phyloP scores from a whole-genome alignment of 805 yeast genomes.

The Candida silvicultrix region DNA sequence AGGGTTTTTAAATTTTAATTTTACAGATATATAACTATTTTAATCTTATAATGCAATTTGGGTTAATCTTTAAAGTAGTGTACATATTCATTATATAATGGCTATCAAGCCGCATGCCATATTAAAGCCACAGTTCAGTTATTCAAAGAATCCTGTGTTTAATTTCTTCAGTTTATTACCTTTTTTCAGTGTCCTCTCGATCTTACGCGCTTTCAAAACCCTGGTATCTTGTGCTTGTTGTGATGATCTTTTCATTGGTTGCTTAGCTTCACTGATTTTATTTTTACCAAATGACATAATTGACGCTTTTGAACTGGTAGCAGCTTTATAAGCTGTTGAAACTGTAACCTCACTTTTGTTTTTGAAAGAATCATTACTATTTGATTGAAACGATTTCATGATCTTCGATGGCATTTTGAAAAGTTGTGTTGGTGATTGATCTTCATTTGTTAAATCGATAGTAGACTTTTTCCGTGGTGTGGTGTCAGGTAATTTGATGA shows the following conservation, averaged over 20 bases:
- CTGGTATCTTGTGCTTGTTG: slow-evolving; percentile 11
- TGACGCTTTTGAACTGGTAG: slow-evolving; percentile 50
- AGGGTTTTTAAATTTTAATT: not conserved
- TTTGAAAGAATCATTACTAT: slow-evolving; percentile 31
- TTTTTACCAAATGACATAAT: slow-evolving; percentile 44
- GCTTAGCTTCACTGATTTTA: slow-evolving; percentile 3
- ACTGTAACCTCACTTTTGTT: slow-evolving; percentile 44
- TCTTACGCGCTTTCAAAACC: slow-evolving; percentile 20
- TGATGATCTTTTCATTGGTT: not conserved
- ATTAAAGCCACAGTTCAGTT: not conserved
- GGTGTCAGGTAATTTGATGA: slow-evolving; percentile 25
- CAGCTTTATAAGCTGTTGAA: slow-evolving; percentile 46
- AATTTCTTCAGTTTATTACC: slow-evolving; percentile 8
- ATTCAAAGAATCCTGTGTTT: not conserved
- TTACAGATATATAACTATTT: not conserved
- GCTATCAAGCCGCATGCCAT: not conserved
- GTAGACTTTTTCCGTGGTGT: slow-evolving; percentile 18
- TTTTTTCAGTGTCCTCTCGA: slow-evolving; percentile 7
- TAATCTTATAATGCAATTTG: not conserved
- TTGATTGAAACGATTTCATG: slow-evolving; percentile 38
- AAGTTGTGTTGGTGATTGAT: slow-evolving; percentile 15
- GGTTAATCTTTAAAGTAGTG: not conserved
- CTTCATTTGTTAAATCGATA: slow-evolving; percentile 15
- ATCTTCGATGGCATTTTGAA: slow-evolving; percentile 34
- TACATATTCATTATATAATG: not conserved